Conservation (phyloP, 495 filamentous ascomycete genomes). For the Annulohypoxylon moriforme region DNA sequence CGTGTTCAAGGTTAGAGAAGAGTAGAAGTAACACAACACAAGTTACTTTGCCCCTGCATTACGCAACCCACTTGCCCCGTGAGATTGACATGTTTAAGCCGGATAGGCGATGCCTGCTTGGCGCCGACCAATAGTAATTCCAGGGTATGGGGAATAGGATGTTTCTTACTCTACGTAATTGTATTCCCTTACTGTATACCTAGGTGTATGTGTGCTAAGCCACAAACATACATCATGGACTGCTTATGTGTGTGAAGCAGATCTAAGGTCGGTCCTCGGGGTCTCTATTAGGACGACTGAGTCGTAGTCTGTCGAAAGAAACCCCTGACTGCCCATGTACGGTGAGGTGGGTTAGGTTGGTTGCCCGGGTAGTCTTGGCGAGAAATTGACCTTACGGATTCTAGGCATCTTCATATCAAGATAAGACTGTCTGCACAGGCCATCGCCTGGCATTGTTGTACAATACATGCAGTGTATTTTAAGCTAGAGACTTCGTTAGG, state of each 20-base stretch:
- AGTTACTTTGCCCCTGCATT: slow-evolving; percentile 46
- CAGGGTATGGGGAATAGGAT: slow-evolving; percentile 6
- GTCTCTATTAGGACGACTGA: slow-evolving; percentile 13
- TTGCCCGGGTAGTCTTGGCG: slow-evolving; percentile 31
- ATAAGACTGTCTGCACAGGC: slow-evolving; percentile 7
- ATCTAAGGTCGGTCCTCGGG: slow-evolving; percentile 7
- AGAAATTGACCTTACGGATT: slow-evolving; percentile 15
- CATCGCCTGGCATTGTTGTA: background rate
- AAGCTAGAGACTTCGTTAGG: slow-evolving; percentile 6
- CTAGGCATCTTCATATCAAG: slow-evolving; percentile 33
- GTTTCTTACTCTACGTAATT: slow-evolving; percentile 35
- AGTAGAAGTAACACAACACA: slow-evolving; percentile 20
- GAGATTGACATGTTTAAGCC: slow-evolving; percentile 38
- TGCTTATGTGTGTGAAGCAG: background rate
- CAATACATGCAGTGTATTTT: background rate
- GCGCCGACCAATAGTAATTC: slow-evolving; percentile 32
- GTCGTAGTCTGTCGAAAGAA: slow-evolving; percentile 5
- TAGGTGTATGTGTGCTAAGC: slow-evolving; percentile 21
- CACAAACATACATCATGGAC: slow-evolving; percentile 26
- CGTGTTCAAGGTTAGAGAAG: background rate
- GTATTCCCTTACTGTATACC: background rate
- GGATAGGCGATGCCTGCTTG: slow-evolving; percentile 51
- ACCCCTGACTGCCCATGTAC: slow-evolving; percentile 7
- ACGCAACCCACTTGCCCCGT: slow-evolving; percentile 48
- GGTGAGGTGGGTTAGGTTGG: slow-evolving; percentile 19